Evolutionary conservation across 2,329 filamentous ascomycete species (phyloP).

Genomic region (Bertia moriformis): DNA sequence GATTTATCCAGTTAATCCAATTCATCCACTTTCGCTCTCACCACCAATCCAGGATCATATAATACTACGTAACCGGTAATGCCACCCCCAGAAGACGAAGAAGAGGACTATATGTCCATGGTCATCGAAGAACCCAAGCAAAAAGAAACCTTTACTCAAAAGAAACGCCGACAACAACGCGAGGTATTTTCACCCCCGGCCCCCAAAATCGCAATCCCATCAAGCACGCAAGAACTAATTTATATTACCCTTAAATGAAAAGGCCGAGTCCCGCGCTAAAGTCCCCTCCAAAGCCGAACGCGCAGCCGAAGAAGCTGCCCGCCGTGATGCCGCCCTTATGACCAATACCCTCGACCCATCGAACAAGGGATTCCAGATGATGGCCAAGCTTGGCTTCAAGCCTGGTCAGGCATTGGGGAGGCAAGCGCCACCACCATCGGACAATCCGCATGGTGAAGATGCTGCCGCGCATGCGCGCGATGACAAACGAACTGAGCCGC

Average conservation of each 20-base stretch:
- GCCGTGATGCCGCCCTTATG: conserved; percentile 62
- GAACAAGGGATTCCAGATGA: conserved; percentile 88
- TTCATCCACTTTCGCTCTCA: too few species aligned
- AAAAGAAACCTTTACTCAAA: conserved; percentile 50
- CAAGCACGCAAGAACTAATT: conserved; percentile 29
- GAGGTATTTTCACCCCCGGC: conserved; percentile 24
- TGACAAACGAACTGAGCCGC: conserved; percentile 46
- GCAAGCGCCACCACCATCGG: conserved; percentile 14
- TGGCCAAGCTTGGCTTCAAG: conserved; percentile 88
- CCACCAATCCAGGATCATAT: too few species aligned
- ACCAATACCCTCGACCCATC: conserved; percentile 53
- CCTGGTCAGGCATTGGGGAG: conserved; percentile 61
- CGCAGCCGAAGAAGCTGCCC: conserved; percentile 56
- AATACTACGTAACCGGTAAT: too few species aligned
- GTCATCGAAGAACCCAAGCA: conserved; percentile 51
- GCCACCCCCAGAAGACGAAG: conserved; percentile 59
- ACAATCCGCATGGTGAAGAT: neutral
- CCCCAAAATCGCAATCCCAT: conserved; percentile 36
- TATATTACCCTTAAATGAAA: conserved; percentile 2
- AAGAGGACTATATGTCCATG: conserved; percentile 98
- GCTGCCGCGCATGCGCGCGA: conserved; percentile 7
- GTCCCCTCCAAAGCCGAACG: conserved; percentile 72
- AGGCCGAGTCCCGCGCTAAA: conserved; percentile 53
- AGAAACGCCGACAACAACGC: conserved; percentile 28
- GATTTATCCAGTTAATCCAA: too few species aligned